Evolutionary conservation across 1,284 basidiomycete genomes (phyloP).

Genomic region (Ceratobasidium sp.): DNA sequence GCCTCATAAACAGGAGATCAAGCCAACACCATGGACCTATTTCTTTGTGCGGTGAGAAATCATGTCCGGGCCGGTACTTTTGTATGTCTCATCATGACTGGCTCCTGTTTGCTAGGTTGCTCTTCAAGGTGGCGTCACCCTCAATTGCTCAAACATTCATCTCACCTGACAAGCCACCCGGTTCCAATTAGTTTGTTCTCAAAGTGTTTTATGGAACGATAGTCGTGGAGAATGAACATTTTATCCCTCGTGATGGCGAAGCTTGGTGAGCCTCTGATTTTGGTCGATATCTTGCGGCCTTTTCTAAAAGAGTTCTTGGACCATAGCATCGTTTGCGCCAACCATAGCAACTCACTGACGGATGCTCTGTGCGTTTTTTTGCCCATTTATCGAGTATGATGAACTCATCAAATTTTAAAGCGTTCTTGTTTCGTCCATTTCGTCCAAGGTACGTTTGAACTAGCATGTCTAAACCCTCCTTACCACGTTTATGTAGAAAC

Average conservation of each 20-base stretch:
- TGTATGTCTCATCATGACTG: not conserved
- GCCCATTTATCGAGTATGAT: not conserved
- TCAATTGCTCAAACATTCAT: not conserved
- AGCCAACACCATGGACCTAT: constrained; percentile 43
- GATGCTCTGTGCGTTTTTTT: constrained; percentile 73
- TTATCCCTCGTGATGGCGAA: constrained; percentile 70
- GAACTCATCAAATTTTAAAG: constrained; percentile 52
- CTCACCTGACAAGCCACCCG: not conserved
- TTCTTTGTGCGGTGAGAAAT: constrained; percentile 42
- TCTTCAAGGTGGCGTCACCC: constrained; percentile 36
- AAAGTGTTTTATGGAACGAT: constrained; percentile 88
- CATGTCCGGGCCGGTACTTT: not conserved
- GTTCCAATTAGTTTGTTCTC: constrained; percentile 75
- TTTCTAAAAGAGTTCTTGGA: constrained; percentile 43
- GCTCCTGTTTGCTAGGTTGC: constrained; percentile 17
- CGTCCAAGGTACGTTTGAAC: constrained; percentile 60
- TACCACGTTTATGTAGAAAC: constrained; percentile 54
- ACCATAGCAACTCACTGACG: constrained; percentile 83
- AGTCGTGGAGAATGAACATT: constrained; percentile 77
- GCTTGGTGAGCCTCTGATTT: constrained; percentile 64
- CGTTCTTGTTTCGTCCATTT: constrained; percentile 71
- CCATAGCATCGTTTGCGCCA: constrained; percentile 70
- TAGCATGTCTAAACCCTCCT: constrained; percentile 45
- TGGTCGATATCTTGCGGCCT: not conserved
- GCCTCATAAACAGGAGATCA: not conserved